Evolutionary conservation across 208 protist genomes (phyloP), one percentile per base, ranked within the genome.

Genomic region (Phytomonas francai): DNA sequence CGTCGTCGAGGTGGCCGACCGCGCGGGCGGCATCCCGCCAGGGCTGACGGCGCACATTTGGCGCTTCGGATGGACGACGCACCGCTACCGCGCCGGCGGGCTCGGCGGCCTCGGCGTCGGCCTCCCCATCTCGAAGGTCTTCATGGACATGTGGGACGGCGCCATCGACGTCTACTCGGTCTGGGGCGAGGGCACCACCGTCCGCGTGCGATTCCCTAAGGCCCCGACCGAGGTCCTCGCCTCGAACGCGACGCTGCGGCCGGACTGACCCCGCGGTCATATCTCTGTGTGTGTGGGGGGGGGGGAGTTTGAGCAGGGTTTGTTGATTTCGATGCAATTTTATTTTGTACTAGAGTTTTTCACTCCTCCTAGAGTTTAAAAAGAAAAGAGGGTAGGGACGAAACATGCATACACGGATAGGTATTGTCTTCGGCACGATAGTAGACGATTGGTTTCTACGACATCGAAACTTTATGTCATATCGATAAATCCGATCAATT

Each of bases 51-150:
- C 79, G 19, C 74, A 91, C 30, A 85, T 92, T 58, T 95, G 90
- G 88, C 75, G 81, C 45, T 95, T 95, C 65, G 90, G 90, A n/a
- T 95, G 85, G 83, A 89, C 89, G 6, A 92, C 89, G 42, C 89
- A 81, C 56, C 71, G 77, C 34, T 78, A 85, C 58, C 76, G 85
- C 62, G 76, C 87, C 62, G 83, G 80, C 32, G 66, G 80, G 30
- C 79, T 95, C 14, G 77, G 80, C 69, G 90, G 90, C 8, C 92
- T 93, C 32, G 90, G 90, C 32, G 79, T 95, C 29, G 90, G 90
- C 0, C 68, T 95, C 6, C 79, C 90, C 0, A 91, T 80, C 12
- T 93, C 87, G 39, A 92, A 92, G 67, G 84, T 93, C 33, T 95
- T 93, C 79, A 88, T 87, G 81, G 85, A 90, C 56, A 76, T 92